A percentile compares a stretch with the other conserved stretches of the same genome.
Conservation (phyloP, 495 filamentous ascomycete genomes). For the Xylaria castorea region DNA sequence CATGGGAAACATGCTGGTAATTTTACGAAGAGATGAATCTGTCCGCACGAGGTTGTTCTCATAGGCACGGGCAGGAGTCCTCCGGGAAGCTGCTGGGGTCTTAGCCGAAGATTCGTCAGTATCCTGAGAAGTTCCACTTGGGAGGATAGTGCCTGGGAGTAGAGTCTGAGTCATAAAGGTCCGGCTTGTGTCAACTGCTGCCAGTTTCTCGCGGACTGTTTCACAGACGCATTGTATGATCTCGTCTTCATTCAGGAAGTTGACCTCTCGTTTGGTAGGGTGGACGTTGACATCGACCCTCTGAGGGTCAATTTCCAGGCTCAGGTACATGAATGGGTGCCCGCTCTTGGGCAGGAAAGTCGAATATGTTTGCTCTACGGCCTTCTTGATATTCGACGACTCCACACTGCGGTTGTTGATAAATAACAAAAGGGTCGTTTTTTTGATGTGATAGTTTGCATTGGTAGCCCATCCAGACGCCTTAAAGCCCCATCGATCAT, state of each 20-base stretch:
- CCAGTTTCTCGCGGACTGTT: constrained; percentile 78
- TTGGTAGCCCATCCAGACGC: constrained; percentile 85
- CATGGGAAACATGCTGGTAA: constrained; percentile 88
- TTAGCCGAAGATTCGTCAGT: constrained; percentile 39
- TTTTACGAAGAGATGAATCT: constrained; percentile 89
- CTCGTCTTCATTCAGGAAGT: constrained; percentile 98
- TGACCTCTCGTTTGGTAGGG: constrained; percentile 96
- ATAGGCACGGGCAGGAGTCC: constrained; percentile 66
- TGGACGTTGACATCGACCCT: constrained; percentile 98
- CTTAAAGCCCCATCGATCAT: constrained; percentile 82
- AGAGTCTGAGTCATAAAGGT: constrained; percentile 94
- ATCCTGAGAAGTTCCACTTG: constrained; percentile 44
- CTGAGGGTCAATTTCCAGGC: constrained; percentile 89
- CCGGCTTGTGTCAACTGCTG: constrained; percentile 90
- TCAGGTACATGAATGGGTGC: constrained; percentile 93
- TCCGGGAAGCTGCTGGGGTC: constrained; percentile 50
- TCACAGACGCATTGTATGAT: constrained; percentile 89
- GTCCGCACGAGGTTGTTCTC: constrained; percentile 92
- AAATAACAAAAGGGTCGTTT: constrained; percentile 87
- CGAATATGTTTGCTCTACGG: constrained; percentile 89
- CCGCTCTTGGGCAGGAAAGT: constrained; percentile 92
- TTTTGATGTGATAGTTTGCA: constrained; percentile 95
- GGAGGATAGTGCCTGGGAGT: constrained; percentile 68
- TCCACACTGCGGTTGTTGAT: constrained; percentile 99
- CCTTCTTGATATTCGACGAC: constrained; percentile 85